phyloP scores from a whole-genome alignment of 1,284 basidiomycete species.

The Austroboletus novae-zelandiae region DNA sequence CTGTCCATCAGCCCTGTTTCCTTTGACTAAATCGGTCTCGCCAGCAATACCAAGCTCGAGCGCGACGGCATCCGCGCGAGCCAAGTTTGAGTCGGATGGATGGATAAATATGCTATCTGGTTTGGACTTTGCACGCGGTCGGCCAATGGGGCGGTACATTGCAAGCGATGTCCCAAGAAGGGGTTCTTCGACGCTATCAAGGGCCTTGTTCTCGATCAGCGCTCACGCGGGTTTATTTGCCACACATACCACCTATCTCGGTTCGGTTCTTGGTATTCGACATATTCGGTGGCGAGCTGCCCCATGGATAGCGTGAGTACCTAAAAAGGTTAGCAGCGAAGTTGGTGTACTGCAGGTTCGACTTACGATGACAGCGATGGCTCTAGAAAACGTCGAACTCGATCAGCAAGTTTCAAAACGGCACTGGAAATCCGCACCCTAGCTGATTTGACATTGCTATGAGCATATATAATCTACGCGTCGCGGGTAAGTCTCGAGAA shows the following conservation, averaged over 20 bases:
- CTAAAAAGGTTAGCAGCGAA: conserved; percentile 29
- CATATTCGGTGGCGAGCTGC: conserved; percentile 55
- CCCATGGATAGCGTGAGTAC: conserved; percentile 52
- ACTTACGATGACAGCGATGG: conserved; percentile 56
- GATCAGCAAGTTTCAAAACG: neutral
- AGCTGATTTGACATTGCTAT: conserved; percentile 65
- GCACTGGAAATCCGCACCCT: conserved; percentile 43
- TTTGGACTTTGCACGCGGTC: conserved; percentile 50
- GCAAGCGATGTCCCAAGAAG: conserved; percentile 32
- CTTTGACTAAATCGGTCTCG: conserved; percentile 41
- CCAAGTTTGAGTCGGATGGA: conserved; percentile 57
- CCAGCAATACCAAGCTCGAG: conserved; percentile 50
- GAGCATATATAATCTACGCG: conserved; percentile 63
- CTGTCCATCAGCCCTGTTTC: conserved; percentile 30
- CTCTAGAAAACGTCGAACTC: conserved; percentile 31
- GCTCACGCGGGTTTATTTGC: neutral
- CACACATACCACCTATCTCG: conserved; percentile 17
- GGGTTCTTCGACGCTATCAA: conserved; percentile 30
- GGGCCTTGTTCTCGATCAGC: neutral
- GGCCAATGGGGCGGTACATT: conserved; percentile 12
- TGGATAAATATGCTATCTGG: conserved; percentile 61
- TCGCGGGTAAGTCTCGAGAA: neutral
- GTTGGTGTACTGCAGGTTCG: neutral
- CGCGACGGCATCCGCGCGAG: conserved; percentile 59
- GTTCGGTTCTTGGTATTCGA: conserved; percentile 31